Evolutionary conservation across 371 early-diverging fungal genomes (phyloP).

Genomic region (Chytridium lagenaria): DNA sequence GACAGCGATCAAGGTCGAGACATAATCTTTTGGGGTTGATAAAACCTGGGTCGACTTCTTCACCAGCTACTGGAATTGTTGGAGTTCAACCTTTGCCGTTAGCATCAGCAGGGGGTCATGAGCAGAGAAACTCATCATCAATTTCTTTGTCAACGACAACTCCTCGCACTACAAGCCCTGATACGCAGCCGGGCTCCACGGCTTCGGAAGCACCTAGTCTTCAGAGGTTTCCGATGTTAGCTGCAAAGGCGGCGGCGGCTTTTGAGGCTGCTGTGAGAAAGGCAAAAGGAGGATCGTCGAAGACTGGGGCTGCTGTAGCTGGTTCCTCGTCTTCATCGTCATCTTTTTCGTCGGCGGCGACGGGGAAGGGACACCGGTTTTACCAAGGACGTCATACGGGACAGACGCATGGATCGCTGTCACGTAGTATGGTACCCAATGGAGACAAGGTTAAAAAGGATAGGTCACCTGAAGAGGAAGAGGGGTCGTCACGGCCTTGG

Average conservation of each 20-base stretch:
- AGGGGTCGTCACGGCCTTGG: not conserved
- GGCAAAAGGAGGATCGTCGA: not conserved
- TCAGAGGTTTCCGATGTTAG: slow-evolving; percentile 4
- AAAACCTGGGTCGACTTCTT: not conserved
- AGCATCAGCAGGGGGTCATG: not conserved
- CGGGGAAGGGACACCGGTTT: not conserved
- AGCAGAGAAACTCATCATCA: not conserved
- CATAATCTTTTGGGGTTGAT: not conserved
- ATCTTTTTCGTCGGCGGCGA: not conserved
- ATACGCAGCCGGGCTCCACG: not conserved
- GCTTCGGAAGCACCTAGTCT: not conserved
- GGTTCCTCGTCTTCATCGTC: not conserved
- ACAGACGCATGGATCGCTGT: not conserved
- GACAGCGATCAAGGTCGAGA: not conserved
- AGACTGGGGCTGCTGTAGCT: not conserved
- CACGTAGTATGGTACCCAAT: not conserved
- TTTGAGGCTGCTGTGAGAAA: slow-evolving; percentile 15
- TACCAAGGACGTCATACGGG: not conserved
- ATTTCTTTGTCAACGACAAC: not conserved
- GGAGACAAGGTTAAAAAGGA: not conserved
- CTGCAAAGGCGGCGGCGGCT: slow-evolving; percentile 14
- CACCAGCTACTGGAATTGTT: not conserved
- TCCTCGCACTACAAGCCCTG: not conserved
- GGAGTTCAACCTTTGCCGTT: not conserved
- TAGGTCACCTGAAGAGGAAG: not conserved